phyloP scores from a whole-genome alignment of 2,329 filamentous ascomycete species.

The Gnomoniopsis sp. region DNA sequence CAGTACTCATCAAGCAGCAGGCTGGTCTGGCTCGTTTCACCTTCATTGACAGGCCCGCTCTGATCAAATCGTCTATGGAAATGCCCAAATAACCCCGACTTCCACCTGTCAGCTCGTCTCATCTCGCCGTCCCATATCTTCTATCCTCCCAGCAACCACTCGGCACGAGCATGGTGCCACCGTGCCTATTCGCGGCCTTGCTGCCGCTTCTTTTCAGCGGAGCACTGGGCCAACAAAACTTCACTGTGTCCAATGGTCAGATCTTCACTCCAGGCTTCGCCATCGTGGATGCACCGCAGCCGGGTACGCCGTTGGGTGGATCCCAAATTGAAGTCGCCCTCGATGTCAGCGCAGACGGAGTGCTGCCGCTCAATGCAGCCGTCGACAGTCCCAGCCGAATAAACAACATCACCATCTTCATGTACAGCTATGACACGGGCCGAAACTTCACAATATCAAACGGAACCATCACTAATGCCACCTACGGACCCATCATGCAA shows the following conservation, averaged over 20 bases:
- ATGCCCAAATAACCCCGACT: no score
- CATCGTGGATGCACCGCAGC: slow-evolving; percentile 64
- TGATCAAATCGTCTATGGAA: no score
- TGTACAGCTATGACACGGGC: slow-evolving; percentile 59
- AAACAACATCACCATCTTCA: slow-evolving; percentile 63
- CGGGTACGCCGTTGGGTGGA: slow-evolving; percentile 61
- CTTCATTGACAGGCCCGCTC: no score
- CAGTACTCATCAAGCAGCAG: no score
- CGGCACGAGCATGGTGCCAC: slow-evolving; percentile 1
- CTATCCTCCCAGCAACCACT: not conserved
- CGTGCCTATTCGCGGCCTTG: slow-evolving; percentile 4
- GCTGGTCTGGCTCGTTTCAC: no score
- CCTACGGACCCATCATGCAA: slow-evolving; percentile 58
- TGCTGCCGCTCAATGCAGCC: slow-evolving; percentile 55
- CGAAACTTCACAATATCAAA: slow-evolving; percentile 69
- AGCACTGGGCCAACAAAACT: slow-evolving; percentile 36
- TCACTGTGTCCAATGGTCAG: slow-evolving; percentile 61
- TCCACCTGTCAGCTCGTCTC: not conserved
- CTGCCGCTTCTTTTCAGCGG: slow-evolving; percentile 27
- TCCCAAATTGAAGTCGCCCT: slow-evolving; percentile 59
- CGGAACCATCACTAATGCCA: slow-evolving; percentile 53
- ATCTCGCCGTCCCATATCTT: not conserved
- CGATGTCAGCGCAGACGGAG: slow-evolving; percentile 64
- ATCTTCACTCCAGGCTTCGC: slow-evolving; percentile 68
- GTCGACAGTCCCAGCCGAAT: slow-evolving; percentile 54